Percentiles rank a stretch among this genome's conserved stretches.
Conservation (phyloP, 495 filamentous ascomycete genomes). For the Podospora comata region DNA sequence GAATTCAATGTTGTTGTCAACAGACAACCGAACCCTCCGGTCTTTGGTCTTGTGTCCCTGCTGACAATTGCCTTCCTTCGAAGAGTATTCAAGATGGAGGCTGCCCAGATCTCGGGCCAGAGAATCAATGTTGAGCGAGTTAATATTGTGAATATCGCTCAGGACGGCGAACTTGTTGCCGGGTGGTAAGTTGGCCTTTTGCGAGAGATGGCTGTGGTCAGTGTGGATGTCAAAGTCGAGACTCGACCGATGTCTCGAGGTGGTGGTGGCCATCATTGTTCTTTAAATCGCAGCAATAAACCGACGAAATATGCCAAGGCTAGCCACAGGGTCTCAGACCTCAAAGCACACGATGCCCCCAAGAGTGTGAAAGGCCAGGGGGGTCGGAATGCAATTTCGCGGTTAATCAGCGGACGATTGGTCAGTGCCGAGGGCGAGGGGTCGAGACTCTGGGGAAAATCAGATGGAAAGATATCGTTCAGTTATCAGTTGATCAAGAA, state of each 20-base stretch:
- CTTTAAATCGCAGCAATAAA: slow-evolving; percentile 25
- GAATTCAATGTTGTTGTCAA: slow-evolving; percentile 8
- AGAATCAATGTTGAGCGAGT: slow-evolving; percentile 27
- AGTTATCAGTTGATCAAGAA: slow-evolving; percentile 28
- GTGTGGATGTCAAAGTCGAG: slow-evolving; percentile 27
- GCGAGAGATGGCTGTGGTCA: slow-evolving; percentile 15
- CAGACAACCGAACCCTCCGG: slow-evolving; percentile 16
- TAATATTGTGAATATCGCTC: slow-evolving; percentile 35
- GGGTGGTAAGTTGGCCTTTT: slow-evolving; percentile 18
- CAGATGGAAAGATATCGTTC: slow-evolving; percentile 26
- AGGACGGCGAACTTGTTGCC: slow-evolving; percentile 26
- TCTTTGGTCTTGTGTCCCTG: slow-evolving; percentile 13
- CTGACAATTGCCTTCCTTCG: slow-evolving; percentile 26
- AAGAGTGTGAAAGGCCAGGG: slow-evolving; percentile 19
- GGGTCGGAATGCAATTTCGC: slow-evolving; percentile 33
- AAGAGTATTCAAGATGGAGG: slow-evolving; percentile 28
- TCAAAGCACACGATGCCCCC: slow-evolving; percentile 10
- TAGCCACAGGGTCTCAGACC: slow-evolving; percentile 15
- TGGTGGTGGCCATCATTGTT: slow-evolving; percentile 25
- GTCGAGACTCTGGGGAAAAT: slow-evolving; percentile 24
- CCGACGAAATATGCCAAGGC: slow-evolving; percentile 27
- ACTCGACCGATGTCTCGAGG: slow-evolving; percentile 19
- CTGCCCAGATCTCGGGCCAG: slow-evolving; percentile 31
- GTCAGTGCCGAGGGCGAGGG: slow-evolving; percentile 14
- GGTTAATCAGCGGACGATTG: slow-evolving; percentile 31